Conservation (phyloP, 1,284 basidiomycete species). For the Melanopsichium pennsylvanicum region DNA sequence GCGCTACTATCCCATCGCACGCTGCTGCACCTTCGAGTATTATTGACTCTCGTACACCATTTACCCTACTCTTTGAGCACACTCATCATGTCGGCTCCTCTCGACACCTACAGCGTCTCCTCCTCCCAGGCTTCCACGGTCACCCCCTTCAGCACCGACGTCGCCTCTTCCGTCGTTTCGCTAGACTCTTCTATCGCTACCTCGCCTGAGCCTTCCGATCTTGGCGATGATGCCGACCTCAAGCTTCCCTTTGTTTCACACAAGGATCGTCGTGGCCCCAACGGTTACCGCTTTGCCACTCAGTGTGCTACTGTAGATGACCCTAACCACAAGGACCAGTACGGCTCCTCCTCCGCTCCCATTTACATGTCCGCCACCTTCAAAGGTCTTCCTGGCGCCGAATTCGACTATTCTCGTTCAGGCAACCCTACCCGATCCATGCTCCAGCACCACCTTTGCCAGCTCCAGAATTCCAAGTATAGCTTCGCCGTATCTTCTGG, state of each 20-base stretch:
- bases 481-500: constrained; percentile 89
- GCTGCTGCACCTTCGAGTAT: constrained; percentile 1
- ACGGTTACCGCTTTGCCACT: constrained; percentile 72
- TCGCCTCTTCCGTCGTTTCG: constrained; percentile 44
- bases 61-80: too few relatives aligned
- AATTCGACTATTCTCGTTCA: constrained; percentile 87
- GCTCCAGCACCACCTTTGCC: constrained; percentile 63
- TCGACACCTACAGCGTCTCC: constrained; percentile 24
- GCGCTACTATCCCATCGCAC: too few relatives aligned
- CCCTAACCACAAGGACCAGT: constrained; percentile 88
- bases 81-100: constrained; percentile 22
- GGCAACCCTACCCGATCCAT: constrained; percentile 88
- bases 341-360: constrained; percentile 89
- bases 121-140: constrained; percentile 45
- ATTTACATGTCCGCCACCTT: constrained; percentile 99
- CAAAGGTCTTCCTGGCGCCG: constrained; percentile 89
- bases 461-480: constrained; percentile 72
- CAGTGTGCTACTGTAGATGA: constrained; percentile 89
- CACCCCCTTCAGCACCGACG: constrained; percentile 32
- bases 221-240: constrained; percentile 32
- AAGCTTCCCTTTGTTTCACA: constrained; percentile 41
- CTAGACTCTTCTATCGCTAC: constrained; percentile 47
- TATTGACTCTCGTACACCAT: too few relatives aligned
- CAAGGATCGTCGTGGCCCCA: constrained; percentile 49
- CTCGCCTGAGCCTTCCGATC: constrained; percentile 40